phyloP scores from a whole-genome alignment of 345 rosid genomes.

The Citrus inodora region DNA sequence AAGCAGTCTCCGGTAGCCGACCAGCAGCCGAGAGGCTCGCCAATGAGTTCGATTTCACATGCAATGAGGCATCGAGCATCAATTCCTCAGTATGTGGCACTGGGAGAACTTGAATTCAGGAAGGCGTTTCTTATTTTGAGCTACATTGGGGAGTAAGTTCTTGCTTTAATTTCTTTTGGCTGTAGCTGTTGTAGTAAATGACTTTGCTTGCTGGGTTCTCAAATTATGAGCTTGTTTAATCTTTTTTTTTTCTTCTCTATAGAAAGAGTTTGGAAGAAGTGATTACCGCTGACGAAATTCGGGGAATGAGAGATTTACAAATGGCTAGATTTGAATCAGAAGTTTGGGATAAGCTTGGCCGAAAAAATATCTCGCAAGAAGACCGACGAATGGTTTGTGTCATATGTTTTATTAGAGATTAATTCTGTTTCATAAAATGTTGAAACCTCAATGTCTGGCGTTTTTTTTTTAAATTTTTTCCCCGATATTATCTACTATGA shows the following conservation, averaged over 20 bases:
- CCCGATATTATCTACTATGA: not conserved
- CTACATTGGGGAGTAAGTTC: constrained; percentile 60
- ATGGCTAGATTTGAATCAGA: constrained; percentile 48
- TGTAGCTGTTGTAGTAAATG: not conserved
- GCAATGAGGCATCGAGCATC: not conserved
- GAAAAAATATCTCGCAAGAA: not conserved
- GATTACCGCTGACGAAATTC: constrained; percentile 37
- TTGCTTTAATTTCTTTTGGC: not conserved
- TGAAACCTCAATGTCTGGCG: not conserved
- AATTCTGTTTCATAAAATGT: not conserved
- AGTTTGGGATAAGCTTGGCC: constrained; percentile 39
- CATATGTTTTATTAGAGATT: not conserved
- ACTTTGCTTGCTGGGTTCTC: not conserved
- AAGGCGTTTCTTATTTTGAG: constrained; percentile 57
- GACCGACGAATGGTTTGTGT: constrained; percentile 34
- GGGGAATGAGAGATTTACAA: constrained; percentile 30
- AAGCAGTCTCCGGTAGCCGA: not conserved
- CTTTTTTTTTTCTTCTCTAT: not conserved
- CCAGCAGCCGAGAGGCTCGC: not conserved
- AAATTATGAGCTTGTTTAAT: not conserved
- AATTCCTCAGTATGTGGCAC: constrained; percentile 40
- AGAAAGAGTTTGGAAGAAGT: constrained; percentile 38
- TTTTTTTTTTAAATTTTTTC: not conserved
- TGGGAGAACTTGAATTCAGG: constrained; percentile 59
- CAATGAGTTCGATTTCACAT: not conserved